Evolutionary conservation across 768 basidiomycete genomes (phyloP).

Genomic region (Rhodotorula paludigena): DNA sequence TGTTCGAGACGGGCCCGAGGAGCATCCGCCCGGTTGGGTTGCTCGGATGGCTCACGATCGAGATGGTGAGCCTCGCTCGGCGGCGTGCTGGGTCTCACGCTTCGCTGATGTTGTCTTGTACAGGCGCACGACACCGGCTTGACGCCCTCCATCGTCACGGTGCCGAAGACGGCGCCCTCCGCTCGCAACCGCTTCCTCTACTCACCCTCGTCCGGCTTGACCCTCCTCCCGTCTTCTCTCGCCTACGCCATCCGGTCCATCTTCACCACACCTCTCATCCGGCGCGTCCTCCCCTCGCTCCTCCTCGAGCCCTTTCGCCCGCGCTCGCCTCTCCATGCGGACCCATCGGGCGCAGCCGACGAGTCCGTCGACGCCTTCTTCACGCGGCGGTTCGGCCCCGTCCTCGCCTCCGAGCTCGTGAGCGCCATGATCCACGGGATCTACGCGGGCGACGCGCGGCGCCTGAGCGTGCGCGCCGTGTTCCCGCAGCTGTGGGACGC

Average conservation of each 20-base stretch:
- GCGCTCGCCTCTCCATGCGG: slow-evolving; percentile 32
- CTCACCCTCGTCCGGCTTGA: slow-evolving; percentile 55
- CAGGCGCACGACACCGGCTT: slow-evolving; percentile 75
- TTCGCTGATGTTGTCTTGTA: no score
- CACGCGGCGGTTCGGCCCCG: slow-evolving; percentile 63
- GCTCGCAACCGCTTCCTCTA: slow-evolving; percentile 73
- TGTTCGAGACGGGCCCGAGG: slow-evolving; percentile 81
- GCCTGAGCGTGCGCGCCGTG: slow-evolving; percentile 67
- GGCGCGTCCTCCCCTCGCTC: slow-evolving; percentile 56
- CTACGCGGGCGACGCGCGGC: slow-evolving; percentile 77
- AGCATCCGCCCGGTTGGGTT: slow-evolving; percentile 68
- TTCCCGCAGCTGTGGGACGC: slow-evolving; percentile 70
- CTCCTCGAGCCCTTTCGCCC: slow-evolving; percentile 57
- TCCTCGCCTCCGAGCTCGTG: slow-evolving; percentile 68
- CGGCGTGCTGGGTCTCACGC: background rate
- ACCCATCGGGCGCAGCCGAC: slow-evolving; percentile 52
- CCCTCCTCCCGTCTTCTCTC: slow-evolving; percentile 52
- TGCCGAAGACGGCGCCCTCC: slow-evolving; percentile 63
- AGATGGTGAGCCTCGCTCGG: slow-evolving; percentile 59
- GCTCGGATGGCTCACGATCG: slow-evolving; percentile 62
- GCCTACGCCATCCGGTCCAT: slow-evolving; percentile 48
- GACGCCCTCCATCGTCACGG: slow-evolving; percentile 59
- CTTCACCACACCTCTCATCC: slow-evolving; percentile 46
- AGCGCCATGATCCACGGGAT: slow-evolving; percentile 85
- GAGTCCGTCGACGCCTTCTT: slow-evolving; percentile 78